Conservation (phyloP, 805 yeast species). For the Yarrowia osloensis region DNA sequence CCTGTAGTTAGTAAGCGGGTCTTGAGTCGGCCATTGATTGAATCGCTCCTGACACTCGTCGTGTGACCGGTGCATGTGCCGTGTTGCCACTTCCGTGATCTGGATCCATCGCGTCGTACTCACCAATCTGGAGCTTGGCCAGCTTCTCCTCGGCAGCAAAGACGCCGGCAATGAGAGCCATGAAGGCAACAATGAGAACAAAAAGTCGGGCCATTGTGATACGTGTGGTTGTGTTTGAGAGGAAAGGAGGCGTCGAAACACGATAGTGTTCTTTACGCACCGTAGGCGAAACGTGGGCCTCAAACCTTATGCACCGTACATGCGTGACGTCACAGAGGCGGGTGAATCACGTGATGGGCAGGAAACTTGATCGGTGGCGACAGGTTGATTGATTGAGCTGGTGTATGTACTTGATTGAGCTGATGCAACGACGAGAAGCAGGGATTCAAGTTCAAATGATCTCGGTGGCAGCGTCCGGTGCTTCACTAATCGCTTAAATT, state of each 20-base stretch:
- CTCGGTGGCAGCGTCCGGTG: too few species aligned
- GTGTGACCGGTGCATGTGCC: neutral
- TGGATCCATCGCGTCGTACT: neutral
- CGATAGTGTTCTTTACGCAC: neutral
- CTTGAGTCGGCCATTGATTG: neutral
- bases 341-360: too few species aligned
- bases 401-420: too few species aligned
- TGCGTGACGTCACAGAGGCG: neutral
- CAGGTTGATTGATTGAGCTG: too few species aligned
- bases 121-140: conserved; percentile 39
- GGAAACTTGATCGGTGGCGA: too few species aligned
- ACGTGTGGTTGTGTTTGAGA: neutral
- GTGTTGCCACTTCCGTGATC: neutral
- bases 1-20: conserved; percentile 40
- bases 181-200: conserved; percentile 21
- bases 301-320: conserved; percentile 7
- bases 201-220: conserved; percentile 21
- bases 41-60: neutral
- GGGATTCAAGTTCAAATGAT: too few species aligned
- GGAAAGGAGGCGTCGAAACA: neutral
- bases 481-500: too few species aligned
- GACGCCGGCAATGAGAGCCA: conserved; percentile 30
- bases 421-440: too few species aligned
- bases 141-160: conserved; percentile 31
- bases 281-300: conserved; percentile 13